Evolutionary conservation across 2,329 filamentous ascomycete genomes (phyloP).

Genomic region (Orbilia ellipsospora): DNA sequence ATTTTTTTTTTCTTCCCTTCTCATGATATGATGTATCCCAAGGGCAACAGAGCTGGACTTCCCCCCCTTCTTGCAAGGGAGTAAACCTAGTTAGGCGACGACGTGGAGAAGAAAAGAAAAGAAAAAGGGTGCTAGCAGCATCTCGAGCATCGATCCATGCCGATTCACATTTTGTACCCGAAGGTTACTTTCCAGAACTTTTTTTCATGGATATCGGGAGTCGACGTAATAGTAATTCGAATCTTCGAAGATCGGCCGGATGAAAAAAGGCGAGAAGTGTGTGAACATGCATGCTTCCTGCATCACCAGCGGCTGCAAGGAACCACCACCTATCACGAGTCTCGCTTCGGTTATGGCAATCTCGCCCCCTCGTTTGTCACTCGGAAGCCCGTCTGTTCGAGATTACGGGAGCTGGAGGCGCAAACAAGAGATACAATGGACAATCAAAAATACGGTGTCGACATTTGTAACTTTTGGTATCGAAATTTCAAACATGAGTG

Average conservation of each 20-base stretch:
- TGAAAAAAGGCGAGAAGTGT: conserved; percentile 22
- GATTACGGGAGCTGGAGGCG: too few relatives aligned
- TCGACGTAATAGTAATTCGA: conserved; percentile 24
- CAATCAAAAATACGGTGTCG: not conserved
- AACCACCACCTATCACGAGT: conserved; percentile 20
- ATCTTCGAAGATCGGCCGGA: conserved; percentile 40
- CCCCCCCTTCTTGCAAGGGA: conserved; percentile 6
- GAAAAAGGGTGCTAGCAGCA: conserved; percentile 20
- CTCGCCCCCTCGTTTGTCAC: conserved; percentile 3
- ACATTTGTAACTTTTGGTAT: conserved; percentile 21
- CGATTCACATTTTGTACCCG: conserved; percentile 45
- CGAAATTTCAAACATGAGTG: not conserved
- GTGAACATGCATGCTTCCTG: conserved; percentile 4
- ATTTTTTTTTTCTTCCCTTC: conserved; percentile 2
- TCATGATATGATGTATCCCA: conserved; percentile 5
- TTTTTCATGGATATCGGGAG: conserved; percentile 10
- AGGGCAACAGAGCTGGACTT: conserved; percentile 1
- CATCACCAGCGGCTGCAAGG: conserved; percentile 39
- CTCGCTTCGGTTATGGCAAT: conserved; percentile 14
- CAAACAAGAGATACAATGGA: too few relatives aligned
- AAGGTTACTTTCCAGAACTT: conserved; percentile 46
- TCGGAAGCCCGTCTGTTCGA: too few relatives aligned
- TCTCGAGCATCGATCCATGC: conserved; percentile 17
- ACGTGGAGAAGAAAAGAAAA: conserved; percentile 29
- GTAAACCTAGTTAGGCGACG: conserved; percentile 48